phyloP scores from a whole-genome alignment of 495 filamentous ascomycete species.

The Trichoderma orchidacearum region DNA sequence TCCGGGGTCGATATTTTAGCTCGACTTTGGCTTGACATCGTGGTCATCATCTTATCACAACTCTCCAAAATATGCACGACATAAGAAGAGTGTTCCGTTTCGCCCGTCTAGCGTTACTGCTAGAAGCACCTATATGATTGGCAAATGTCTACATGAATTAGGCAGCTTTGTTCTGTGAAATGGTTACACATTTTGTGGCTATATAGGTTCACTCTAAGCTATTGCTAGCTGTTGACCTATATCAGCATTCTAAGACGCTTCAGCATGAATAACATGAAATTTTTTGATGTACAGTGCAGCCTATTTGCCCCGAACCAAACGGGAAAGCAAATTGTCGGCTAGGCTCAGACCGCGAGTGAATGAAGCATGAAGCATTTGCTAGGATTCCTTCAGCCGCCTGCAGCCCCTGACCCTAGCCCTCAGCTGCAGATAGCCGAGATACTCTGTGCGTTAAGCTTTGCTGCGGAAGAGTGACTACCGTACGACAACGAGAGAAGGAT shows the following conservation, averaged over 20 bases:
- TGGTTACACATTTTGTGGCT: not conserved
- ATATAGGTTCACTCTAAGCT: not conserved
- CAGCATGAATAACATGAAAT: not conserved
- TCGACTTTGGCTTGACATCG: not conserved
- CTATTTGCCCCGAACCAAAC: not conserved
- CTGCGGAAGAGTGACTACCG: not conserved
- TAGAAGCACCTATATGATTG: not conserved
- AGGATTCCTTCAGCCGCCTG: not conserved
- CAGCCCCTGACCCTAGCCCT: not conserved
- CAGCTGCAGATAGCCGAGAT: slow-evolving; percentile 1
- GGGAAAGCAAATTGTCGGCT: not conserved
- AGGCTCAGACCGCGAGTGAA: not conserved
- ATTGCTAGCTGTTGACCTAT: not conserved
- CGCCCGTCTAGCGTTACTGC: not conserved
- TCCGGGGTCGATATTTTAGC: not conserved
- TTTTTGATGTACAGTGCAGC: not conserved
- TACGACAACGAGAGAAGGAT: no score
- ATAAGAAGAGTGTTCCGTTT: not conserved
- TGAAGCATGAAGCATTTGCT: not conserved
- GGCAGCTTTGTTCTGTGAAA: not conserved
- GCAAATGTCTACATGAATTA: not conserved
- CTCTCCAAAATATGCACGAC: not conserved
- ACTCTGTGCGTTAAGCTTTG: not conserved
- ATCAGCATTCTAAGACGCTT: not conserved
- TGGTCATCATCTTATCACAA: not conserved